phyloP scores from a whole-genome alignment of 2,329 filamentous ascomycete genomes.

The Botrytis paeoniae region DNA sequence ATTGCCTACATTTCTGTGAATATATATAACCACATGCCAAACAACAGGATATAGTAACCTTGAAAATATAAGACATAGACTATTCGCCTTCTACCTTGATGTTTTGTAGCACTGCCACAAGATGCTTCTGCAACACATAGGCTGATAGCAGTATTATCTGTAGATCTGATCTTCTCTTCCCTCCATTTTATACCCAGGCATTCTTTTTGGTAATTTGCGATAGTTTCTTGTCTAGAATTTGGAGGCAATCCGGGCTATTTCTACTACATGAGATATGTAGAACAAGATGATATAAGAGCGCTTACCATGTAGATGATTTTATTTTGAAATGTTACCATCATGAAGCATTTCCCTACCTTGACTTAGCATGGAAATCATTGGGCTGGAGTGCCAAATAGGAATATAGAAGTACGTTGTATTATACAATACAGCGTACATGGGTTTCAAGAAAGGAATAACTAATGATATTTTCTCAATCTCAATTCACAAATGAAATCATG shows the following conservation, averaged over 20 bases:
- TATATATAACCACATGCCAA: conserved; percentile 20
- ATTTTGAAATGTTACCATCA: conserved; percentile 20
- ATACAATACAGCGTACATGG: not conserved
- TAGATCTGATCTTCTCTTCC: conserved; percentile 57
- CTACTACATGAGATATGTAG: conserved; percentile 10
- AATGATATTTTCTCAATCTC: not conserved
- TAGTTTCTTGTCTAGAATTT: conserved; percentile 63
- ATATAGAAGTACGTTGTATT: not conserved
- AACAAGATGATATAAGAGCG: not conserved
- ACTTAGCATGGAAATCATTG: conserved; percentile 9
- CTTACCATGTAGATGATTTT: conserved; percentile 21
- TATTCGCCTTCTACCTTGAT: not conserved
- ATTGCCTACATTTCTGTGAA: conserved; percentile 48
- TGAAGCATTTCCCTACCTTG: conserved; percentile 53
- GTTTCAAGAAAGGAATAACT: not conserved
- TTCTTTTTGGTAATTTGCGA: conserved; percentile 58
- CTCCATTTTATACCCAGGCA: conserved; percentile 65
- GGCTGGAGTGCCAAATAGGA: not conserved
- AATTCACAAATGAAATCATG: not conserved
- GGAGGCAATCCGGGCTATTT: conserved; percentile 77
- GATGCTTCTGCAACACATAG: conserved; percentile 47
- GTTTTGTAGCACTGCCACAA: not conserved
- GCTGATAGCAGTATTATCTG: conserved; percentile 64
- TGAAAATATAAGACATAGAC: conserved; percentile 58
- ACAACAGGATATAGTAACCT: conserved; percentile 41